A percentile compares a stretch with the other conserved stretches of the same genome.
Conservation (phyloP, 2,329 filamentous ascomycete species). For the Dactylellina sp. region DNA sequence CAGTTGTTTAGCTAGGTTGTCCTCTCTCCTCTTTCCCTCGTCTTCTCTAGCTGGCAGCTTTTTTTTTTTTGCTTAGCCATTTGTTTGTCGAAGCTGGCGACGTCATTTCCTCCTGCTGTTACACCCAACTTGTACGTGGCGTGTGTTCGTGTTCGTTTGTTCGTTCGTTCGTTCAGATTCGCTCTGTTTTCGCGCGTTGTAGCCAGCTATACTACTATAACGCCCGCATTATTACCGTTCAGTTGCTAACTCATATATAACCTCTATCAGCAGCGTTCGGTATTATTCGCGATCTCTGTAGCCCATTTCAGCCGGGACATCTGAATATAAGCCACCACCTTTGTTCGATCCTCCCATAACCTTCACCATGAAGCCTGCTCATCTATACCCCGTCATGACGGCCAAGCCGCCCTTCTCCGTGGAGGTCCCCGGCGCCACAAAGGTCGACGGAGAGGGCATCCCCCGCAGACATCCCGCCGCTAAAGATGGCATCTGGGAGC, state of each 20-base stretch:
- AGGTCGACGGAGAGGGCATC: conserved; percentile 83
- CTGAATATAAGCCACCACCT: background rate
- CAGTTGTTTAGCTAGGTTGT: conserved; percentile 8
- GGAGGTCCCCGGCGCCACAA: conserved; percentile 75
- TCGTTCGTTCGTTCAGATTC: background rate
- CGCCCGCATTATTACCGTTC: no score
- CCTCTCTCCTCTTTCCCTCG: background rate
- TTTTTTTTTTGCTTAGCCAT: background rate
- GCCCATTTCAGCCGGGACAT: no score
- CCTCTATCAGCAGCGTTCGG: no score
- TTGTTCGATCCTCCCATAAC: conserved; percentile 17
- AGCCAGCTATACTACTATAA: no score
- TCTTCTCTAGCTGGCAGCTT: background rate
- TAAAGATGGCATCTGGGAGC: conserved; percentile 76
- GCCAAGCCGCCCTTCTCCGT: conserved; percentile 80
- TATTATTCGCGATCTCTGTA: no score
- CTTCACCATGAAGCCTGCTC: conserved; percentile 40
- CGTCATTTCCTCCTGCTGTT: conserved; percentile 40
- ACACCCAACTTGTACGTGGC: no score
- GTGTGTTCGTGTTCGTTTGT: conserved; percentile 3
- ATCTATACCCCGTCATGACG: conserved; percentile 65
- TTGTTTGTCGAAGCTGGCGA: background rate
- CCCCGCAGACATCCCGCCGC: conserved; percentile 79
- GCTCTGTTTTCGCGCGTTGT: conserved; percentile 16
- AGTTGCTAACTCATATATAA: no score